phyloP scores from a whole-genome alignment of 2,329 filamentous ascomycete species.

The Ophiostoma fasciatum region DNA sequence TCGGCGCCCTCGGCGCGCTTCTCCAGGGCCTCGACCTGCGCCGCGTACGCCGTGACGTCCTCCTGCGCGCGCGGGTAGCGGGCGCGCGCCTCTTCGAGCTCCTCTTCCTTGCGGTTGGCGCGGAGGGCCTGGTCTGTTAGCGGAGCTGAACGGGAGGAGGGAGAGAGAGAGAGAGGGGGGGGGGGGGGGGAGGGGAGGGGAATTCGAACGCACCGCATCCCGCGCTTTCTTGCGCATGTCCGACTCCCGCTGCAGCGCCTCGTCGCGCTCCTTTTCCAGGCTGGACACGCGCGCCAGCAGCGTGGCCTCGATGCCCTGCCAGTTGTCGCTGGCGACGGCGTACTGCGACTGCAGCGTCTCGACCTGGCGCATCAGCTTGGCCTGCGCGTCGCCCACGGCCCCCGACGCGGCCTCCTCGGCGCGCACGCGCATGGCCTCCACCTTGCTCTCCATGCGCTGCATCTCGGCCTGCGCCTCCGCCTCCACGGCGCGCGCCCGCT shows the following conservation, averaged over 20 bases:
- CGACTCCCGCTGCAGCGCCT: slow-evolving; percentile 65
- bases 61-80: slow-evolving; percentile 49
- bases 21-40: slow-evolving; percentile 46
- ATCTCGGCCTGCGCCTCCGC: slow-evolving; percentile 68
- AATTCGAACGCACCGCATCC: slow-evolving; percentile 51
- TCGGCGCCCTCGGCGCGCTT: slow-evolving; percentile 52
- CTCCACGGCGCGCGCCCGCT: slow-evolving; percentile 53
- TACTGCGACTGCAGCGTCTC: slow-evolving; percentile 95
- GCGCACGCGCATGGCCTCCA: slow-evolving; percentile 71
- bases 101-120: slow-evolving; percentile 61
- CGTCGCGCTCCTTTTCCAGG: slow-evolving; percentile 84
- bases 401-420: slow-evolving; percentile 85
- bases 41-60: slow-evolving; percentile 45
- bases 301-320: slow-evolving; percentile 89
- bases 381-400: slow-evolving; percentile 66
- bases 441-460: slow-evolving; percentile 67
- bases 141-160: slow-evolving; percentile 1
- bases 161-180: neutral
- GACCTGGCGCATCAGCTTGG: slow-evolving; percentile 82
- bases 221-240: slow-evolving; percentile 82
- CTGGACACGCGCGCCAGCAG: slow-evolving; percentile 60
- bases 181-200: too few relatives aligned
- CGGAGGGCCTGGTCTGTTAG: slow-evolving; percentile 35
- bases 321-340: slow-evolving; percentile 85
- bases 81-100: slow-evolving; percentile 56